Evolutionary conservation across 2,329 filamentous ascomycete genomes (phyloP).

Genomic region (Aureobasidium zeae): DNA sequence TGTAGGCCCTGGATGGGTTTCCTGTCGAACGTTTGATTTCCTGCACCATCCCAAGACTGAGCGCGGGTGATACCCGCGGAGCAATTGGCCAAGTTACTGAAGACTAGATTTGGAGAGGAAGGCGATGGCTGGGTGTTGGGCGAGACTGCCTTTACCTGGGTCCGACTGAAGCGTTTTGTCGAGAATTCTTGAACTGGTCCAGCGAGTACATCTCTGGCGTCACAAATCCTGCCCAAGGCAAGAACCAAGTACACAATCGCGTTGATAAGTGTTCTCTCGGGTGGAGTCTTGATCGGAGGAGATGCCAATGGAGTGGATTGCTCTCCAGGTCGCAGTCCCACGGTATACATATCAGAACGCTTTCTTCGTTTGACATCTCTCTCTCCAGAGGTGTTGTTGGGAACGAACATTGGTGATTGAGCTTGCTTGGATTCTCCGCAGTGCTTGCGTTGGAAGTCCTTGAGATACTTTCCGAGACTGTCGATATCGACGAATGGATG

Average conservation of each 20-base stretch:
- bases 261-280: constrained; percentile 51
- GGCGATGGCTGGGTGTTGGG: constrained; percentile 30
- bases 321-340: neutral
- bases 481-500: constrained; percentile 54
- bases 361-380: constrained; percentile 16
- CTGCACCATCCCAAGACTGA: constrained; percentile 25
- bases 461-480: constrained; percentile 34
- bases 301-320: neutral
- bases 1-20: constrained; percentile 18
- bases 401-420: constrained; percentile 12
- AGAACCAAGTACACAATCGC: constrained; percentile 75
- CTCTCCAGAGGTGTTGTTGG: constrained; percentile 10
- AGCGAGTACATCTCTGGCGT: constrained; percentile 42
- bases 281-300: neutral
- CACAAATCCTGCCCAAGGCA: constrained; percentile 76
- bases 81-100: constrained; percentile 5
- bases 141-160: constrained; percentile 20
- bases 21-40: constrained; percentile 16
- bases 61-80: constrained; percentile 18
- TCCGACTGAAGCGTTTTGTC: no score
- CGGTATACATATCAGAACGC: neutral
- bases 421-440: constrained; percentile 2
- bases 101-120: constrained; percentile 31
- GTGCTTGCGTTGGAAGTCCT: constrained; percentile 33
- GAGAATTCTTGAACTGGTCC: constrained; percentile 45